Evolutionary conservation across 345 rosid genomes (phyloP).

Genomic region (Theobroma cacao): DNA sequence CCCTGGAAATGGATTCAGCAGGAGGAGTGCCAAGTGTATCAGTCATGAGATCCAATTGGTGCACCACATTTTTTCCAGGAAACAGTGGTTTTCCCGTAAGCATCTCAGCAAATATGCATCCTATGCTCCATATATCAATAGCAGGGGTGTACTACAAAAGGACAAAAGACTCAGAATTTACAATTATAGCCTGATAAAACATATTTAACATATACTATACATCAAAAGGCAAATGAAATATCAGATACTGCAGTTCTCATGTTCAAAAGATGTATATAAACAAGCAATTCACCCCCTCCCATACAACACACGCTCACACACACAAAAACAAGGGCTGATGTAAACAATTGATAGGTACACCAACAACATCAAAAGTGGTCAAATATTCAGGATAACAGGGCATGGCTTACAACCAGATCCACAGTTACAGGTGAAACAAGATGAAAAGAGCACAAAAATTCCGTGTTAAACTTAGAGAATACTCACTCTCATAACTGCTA

Average conservation of each 20-base stretch:
- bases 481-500: too few species aligned
- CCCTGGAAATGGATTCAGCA: slow-evolving; percentile 72
- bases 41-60: slow-evolving; percentile 94
- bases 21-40: slow-evolving; percentile 95
- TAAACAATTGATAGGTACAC: not conserved
- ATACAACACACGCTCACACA: not conserved
- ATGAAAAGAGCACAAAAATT: not conserved
- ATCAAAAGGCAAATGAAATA: not conserved
- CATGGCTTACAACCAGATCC: not conserved
- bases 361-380: not conserved
- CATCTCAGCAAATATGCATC: slow-evolving; percentile 99
- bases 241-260: not conserved
- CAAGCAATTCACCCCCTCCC: not conserved
- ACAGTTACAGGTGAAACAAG: not conserved
- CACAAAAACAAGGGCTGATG: not conserved
- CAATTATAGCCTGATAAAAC: slow-evolving; percentile 6
- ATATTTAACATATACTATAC: not conserved
- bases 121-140: slow-evolving; percentile 97
- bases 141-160: slow-evolving; percentile 85
- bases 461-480: too few species aligned
- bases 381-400: not conserved
- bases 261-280: not conserved
- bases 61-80: slow-evolving; percentile 97
- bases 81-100: slow-evolving; percentile 89
- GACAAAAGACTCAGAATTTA: slow-evolving; percentile 7